Evolutionary conservation across 306 rosid species (phyloP).

Genomic region (Lupinus albus): DNA sequence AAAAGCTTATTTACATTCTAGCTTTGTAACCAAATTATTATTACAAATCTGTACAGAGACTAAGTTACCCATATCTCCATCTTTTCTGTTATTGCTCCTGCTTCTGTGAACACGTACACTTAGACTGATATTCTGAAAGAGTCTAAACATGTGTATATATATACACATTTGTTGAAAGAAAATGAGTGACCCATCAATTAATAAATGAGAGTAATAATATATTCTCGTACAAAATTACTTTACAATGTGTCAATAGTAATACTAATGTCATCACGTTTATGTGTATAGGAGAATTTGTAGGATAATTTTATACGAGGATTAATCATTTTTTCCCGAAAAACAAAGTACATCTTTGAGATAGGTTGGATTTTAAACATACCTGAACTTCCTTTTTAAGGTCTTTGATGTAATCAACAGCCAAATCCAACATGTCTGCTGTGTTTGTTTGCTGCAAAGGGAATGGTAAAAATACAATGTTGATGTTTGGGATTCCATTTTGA

Average conservation of each 20-base stretch:
- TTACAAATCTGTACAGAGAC: conserved; percentile 54
- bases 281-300: too few species aligned
- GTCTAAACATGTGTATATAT: conserved; percentile 42
- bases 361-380: conserved; percentile 48
- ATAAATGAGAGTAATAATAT: neutral
- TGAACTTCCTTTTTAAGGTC: conserved; percentile 79
- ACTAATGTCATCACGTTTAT: too few species aligned
- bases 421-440: conserved; percentile 95
- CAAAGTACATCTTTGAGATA: neutral
- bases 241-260: too few species aligned
- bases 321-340: too few species aligned
- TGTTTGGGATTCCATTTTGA: too few species aligned
- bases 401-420: conserved; percentile 93
- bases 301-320: too few species aligned
- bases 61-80: conserved; percentile 18
- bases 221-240: too few species aligned
- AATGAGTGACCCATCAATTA: neutral
- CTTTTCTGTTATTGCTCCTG: conserved; percentile 47
- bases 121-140: conserved; percentile 58
- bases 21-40: conserved; percentile 43
- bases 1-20: conserved; percentile 35
- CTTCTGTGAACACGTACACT: conserved; percentile 69
- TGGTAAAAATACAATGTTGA: neutral
- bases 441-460: conserved; percentile 78
- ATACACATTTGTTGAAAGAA: neutral